Evolutionary conservation across 129 eudicot genomes (phyloP).

Genomic region (Artemisia argyi): DNA sequence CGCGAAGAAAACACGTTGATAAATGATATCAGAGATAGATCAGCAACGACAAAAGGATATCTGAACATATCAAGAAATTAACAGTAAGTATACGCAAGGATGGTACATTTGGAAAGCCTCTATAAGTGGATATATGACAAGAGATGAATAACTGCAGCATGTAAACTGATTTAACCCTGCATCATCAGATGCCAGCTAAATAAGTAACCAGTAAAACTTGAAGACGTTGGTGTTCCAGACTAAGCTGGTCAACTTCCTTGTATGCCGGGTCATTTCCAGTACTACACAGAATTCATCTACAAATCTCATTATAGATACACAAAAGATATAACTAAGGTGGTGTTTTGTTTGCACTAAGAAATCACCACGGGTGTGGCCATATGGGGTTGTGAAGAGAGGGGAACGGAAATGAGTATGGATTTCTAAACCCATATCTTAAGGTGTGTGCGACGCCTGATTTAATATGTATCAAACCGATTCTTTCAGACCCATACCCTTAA

Average conservation of each 20-base stretch:
- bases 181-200: slow-evolving; percentile 3
- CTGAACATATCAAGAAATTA: slow-evolving; percentile 14
- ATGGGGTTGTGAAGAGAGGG: no score
- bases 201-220: background rate
- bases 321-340: background rate
- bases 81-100: background rate
- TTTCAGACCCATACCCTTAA: no score
- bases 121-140: background rate
- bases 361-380: no score
- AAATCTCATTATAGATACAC: background rate
- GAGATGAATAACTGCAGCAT: background rate
- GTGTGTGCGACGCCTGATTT: no score
- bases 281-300: background rate
- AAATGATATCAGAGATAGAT: background rate
- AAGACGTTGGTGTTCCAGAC: background rate
- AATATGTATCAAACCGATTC: no score
- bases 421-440: no score
- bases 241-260: background rate
- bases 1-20: no score
- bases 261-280: background rate
- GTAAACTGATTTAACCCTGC: slow-evolving; percentile 1
- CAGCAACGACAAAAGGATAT: slow-evolving; percentile 1
- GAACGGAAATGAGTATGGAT: no score
- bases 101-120: background rate
- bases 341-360: no score